Evolutionary conservation across 2,329 filamentous ascomycete genomes (phyloP), one percentile per base, ranked within the genome.

Genomic region (Phialemonium atrogriseum): DNA sequence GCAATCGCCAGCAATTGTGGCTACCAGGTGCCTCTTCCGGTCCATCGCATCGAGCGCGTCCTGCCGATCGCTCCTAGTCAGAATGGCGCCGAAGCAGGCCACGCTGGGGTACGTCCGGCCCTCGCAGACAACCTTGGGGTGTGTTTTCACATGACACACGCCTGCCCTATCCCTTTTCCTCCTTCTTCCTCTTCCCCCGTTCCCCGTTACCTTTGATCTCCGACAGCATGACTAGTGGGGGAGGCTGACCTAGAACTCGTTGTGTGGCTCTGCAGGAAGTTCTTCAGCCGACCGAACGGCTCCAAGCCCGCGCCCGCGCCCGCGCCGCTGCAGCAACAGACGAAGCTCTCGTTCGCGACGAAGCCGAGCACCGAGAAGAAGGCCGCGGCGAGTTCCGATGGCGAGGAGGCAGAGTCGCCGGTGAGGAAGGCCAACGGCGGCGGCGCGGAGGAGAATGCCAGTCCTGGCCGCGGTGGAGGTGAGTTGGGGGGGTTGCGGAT

Each of bases 31-130:
- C 13, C 25, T 42, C 32, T 17, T 50, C 39, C 43, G 43, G 39
- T 38, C 22, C 20, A 13, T 41, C 37, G 40, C 39, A 35, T 18
- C 19, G 34, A 30, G 38, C 32, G 31, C 38, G 5, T 20, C 30
- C 32, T 44, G 37, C 28, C 27, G 37, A 24, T 32, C 37, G 32
- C 33, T 45, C 44, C 34, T 20, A 18, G 27, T 30, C 19, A n/a
- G 11, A 28, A 18, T 12, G 55, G 62, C 65, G 43, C 62, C 62
- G 24, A 87, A 84, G 54, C 86, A 94, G 62, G 77, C 83, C 49
- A 94, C 84, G 39, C 63, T 94, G 56, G 84, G 84, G 87, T 94
- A 91, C 63, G 86, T 89, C 41, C 80, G 75, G 59, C 63, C 77
- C 48, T 68, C 70, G 42, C 84, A 89, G 66, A 75, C 70, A 52